Evolutionary conservation across 306 rosid species (phyloP).

Genomic region (Prunus mira): DNA sequence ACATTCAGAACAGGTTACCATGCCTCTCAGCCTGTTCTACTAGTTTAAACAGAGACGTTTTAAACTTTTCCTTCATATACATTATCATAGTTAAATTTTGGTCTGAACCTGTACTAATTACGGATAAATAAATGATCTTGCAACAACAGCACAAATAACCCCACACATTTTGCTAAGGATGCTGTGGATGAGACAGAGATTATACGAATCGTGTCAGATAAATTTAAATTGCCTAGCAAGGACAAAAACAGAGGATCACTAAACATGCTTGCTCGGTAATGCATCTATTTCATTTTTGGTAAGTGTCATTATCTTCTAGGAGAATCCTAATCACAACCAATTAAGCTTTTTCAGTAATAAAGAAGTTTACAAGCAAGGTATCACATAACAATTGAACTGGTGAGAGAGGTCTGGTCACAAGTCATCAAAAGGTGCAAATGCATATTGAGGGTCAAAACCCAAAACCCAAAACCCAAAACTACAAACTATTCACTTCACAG

Average conservation of each 20-base stretch:
- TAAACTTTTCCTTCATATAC: not conserved
- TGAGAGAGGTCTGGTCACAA: not conserved
- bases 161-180: not conserved
- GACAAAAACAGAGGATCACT: not conserved
- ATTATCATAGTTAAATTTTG: not conserved
- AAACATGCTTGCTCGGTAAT: not conserved
- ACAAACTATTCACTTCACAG: not conserved
- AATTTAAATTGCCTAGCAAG: not conserved
- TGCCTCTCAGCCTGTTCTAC: not conserved
- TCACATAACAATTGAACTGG: not conserved
- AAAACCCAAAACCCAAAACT: not conserved
- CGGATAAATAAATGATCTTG: not conserved
- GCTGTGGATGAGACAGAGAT: not conserved
- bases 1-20: not conserved
- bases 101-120: not conserved
- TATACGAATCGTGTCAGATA: not conserved
- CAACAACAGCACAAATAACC: not conserved
- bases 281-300: not conserved
- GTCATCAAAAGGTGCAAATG: not conserved
- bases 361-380: not conserved
- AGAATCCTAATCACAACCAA: not conserved
- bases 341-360: not conserved
- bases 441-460: not conserved
- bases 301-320: not conserved
- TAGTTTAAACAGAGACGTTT: not conserved